Percentiles rank a stretch among this genome's conserved stretches.
Evolutionary conservation across 2,329 filamentous ascomycete genomes (phyloP).

Genomic region (Macrophomina phaseolina): DNA sequence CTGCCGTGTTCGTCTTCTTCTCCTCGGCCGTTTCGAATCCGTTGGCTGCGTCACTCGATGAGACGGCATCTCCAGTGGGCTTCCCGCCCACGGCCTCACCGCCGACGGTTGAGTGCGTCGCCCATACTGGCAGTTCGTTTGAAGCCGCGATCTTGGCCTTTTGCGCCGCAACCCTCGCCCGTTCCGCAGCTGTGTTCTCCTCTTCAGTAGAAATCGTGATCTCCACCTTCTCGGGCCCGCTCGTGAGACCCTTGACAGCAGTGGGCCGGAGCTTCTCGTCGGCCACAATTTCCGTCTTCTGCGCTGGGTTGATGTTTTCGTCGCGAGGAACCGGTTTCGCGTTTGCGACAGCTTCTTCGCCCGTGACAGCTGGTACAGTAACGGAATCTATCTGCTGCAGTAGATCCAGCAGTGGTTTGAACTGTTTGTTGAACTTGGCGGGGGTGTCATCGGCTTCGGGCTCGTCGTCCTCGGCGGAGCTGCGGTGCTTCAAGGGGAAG

Average conservation of each 20-base stretch:
- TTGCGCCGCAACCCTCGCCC: conserved; percentile 66
- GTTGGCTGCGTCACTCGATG: conserved; percentile 30
- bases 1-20: conserved; percentile 59
- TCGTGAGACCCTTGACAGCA: conserved; percentile 71
- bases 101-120: conserved; percentile 72
- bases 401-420: conserved; percentile 77
- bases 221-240: conserved; percentile 70
- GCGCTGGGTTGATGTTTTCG: conserved; percentile 67
- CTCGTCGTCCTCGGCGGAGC: conserved; percentile 37
- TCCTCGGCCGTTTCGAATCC: conserved; percentile 52
- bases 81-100: conserved; percentile 44
- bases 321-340: conserved; percentile 70
- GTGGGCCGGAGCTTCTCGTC: conserved; percentile 62
- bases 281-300: conserved; percentile 64
- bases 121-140: conserved; percentile 74
- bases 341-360: conserved; percentile 69
- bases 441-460: conserved; percentile 65
- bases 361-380: conserved; percentile 73
- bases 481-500: conserved; percentile 58
- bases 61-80: neutral
- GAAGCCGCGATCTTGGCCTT: conserved; percentile 70
- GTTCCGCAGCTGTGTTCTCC: conserved; percentile 70
- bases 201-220: conserved; percentile 71
- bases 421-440: conserved; percentile 71
- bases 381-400: conserved; percentile 78